A percentile compares a stretch with the other conserved stretches of the same genome.
Evolutionary conservation across 2,329 filamentous ascomycete species (phyloP).

Genomic region (Colletotrichum scovillei): DNA sequence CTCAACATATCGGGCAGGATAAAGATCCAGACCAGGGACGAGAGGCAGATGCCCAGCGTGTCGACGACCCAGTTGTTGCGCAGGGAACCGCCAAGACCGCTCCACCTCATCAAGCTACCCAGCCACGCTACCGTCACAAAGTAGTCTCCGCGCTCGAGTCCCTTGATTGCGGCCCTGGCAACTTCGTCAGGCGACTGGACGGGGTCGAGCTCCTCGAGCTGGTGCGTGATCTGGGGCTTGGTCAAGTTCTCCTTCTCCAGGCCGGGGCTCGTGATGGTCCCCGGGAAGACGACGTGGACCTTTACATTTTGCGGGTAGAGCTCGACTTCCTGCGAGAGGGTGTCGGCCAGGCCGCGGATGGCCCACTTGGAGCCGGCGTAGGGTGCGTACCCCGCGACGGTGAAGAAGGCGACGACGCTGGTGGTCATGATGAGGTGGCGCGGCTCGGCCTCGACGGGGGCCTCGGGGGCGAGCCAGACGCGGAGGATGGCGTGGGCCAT

Average conservation of each 20-base stretch:
- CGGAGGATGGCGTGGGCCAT: constrained; percentile 84
- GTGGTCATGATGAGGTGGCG: constrained; percentile 91
- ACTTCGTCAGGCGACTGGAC: constrained; percentile 83
- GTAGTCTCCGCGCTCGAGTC: constrained; percentile 84
- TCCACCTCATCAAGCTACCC: constrained; percentile 77
- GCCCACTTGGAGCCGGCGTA: constrained; percentile 91
- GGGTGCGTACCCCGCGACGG: constrained; percentile 82
- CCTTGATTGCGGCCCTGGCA: constrained; percentile 75
- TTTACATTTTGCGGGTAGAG: constrained; percentile 87
- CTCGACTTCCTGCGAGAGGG: constrained; percentile 83
- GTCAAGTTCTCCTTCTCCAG: constrained; percentile 78
- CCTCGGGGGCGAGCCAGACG: constrained; percentile 73
- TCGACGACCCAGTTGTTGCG: constrained; percentile 72
- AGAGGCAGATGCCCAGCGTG: constrained; percentile 62
- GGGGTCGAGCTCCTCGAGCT: constrained; percentile 86
- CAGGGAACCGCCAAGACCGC: constrained; percentile 63
- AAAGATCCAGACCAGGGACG: constrained; percentile 68
- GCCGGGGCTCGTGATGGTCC: constrained; percentile 83
- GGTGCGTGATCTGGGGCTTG: constrained; percentile 84
- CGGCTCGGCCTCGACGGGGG: constrained; percentile 58
- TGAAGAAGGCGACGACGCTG: constrained; percentile 79
- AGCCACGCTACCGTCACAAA: constrained; percentile 81
- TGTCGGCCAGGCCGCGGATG: constrained; percentile 84
- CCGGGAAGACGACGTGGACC: constrained; percentile 86
- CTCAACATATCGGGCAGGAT: constrained; percentile 66